Evolutionary conservation across 176 grass and related monocot genomes (phyloP).

Genomic region (Paspalum notatum): DNA sequence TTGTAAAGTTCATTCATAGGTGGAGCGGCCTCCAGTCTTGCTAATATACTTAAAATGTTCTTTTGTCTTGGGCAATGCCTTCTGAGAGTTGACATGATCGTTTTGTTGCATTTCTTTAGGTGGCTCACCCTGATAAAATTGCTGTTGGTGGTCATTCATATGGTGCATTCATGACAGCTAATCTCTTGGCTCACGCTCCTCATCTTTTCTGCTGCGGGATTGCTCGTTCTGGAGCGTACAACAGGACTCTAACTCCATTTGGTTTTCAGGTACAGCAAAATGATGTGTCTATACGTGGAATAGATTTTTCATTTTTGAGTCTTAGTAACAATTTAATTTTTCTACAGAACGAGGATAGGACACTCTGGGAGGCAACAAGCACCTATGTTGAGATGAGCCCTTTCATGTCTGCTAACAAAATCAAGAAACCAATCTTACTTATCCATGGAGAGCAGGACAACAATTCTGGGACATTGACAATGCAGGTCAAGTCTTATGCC

Average conservation of each 20-base stretch:
- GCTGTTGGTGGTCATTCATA: slow-evolving; percentile 99
- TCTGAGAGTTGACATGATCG: slow-evolving; percentile 13
- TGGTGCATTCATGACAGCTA: slow-evolving; percentile 99
- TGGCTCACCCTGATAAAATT: slow-evolving; percentile 88
- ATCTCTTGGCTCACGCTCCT: slow-evolving; percentile 98
- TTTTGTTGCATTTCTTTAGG: slow-evolving; percentile 56
- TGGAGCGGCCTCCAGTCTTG: background rate
- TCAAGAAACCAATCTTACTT: slow-evolving; percentile 98
- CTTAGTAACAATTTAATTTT: slow-evolving; percentile 25
- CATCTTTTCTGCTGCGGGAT: slow-evolving; percentile 93
- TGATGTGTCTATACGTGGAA: slow-evolving; percentile 4
- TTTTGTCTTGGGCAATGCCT: background rate
- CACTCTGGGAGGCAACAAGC: slow-evolving; percentile 89
- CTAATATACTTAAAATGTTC: slow-evolving; percentile 26
- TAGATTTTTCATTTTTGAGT: slow-evolving; percentile 14
- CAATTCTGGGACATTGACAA: slow-evolving; percentile 96
- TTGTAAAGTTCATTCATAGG: slow-evolving; percentile 15
- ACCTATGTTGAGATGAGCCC: slow-evolving; percentile 98
- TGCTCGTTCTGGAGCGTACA: slow-evolving; percentile 99
- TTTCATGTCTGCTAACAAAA: slow-evolving; percentile 98
- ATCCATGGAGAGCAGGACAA: slow-evolving; percentile 99
- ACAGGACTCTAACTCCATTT: slow-evolving; percentile 97
- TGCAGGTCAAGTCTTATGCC: slow-evolving; percentile 69
- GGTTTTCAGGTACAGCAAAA: slow-evolving; percentile 83
- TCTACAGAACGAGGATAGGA: slow-evolving; percentile 95